These are phyloP conservation scores for Cardamine resedifolia DNA, from an alignment of 345 rosid species.

Conservation along the genomic window DNA sequence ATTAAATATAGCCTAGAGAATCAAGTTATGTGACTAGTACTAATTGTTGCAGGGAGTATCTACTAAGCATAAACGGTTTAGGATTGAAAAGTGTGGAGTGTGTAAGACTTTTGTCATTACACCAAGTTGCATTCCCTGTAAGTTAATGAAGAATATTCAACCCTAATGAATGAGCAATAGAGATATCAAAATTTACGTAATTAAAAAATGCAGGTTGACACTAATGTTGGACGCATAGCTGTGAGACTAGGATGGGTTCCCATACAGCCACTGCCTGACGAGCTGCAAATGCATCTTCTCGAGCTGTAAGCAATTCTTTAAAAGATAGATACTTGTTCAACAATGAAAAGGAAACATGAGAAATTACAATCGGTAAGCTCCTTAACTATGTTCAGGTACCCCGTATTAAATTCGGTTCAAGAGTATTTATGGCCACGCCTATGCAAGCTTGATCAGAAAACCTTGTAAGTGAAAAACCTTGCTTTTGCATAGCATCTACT, in stretches of 20 bases:
- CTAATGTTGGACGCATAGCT: constrained; percentile 92
- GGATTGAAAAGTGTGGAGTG: constrained; percentile 94
- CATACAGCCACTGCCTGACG: constrained; percentile 84
- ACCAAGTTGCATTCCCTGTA: constrained; percentile 90
- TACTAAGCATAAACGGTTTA: constrained; percentile 72
- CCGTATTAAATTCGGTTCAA: constrained; percentile 75
- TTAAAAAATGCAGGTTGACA: constrained; percentile 63
- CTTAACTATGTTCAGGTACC: constrained; percentile 52
- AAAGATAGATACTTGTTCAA: not conserved
- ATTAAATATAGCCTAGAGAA: not conserved
- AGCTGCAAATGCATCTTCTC: constrained; percentile 84
- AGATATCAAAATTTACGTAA: not conserved
- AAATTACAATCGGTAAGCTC: not conserved
- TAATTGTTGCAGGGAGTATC: constrained; percentile 61
- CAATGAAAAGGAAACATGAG: not conserved
- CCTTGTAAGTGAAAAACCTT: constrained; percentile 50
- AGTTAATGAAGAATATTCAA: constrained; percentile 33
- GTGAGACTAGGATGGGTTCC: constrained; percentile 99
- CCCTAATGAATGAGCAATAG: constrained; percentile 2
- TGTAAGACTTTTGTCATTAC: constrained; percentile 85
- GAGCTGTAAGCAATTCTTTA: constrained; percentile 58
- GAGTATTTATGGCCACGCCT: constrained; percentile 90
- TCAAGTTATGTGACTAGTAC: not conserved
- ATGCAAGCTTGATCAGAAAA: constrained; percentile 86
- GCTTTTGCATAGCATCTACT: constrained; percentile 18